Conservation (phyloP, 495 filamentous ascomycete species). For the Penicillium steckii region DNA sequence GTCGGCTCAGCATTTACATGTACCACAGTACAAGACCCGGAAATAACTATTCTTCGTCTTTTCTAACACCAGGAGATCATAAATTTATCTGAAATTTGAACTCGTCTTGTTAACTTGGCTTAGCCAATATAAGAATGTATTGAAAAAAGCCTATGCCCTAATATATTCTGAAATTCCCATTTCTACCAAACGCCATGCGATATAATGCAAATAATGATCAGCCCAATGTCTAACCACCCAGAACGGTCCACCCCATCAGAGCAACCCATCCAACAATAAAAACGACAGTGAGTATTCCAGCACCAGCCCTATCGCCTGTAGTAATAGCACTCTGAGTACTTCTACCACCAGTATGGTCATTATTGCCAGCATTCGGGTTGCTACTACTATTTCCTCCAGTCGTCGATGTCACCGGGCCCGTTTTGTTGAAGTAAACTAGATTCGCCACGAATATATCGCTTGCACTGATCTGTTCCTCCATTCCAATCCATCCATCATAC, state of each 20-base stretch:
- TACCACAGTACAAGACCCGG: too few relatives aligned
- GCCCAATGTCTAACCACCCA: conserved; percentile 10
- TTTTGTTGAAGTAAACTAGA: conserved; percentile 26
- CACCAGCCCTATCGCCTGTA: conserved; percentile 58
- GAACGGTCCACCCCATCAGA: conserved; percentile 27
- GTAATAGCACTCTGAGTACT: conserved; percentile 40
- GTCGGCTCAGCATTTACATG: too few relatives aligned
- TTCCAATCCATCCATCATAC: conserved; percentile 65
- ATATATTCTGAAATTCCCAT: too few relatives aligned
- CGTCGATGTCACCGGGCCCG: conserved; percentile 23
- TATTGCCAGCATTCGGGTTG: conserved; percentile 36
- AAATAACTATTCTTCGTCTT: too few relatives aligned
- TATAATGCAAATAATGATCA: neutral
- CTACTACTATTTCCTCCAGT: conserved; percentile 35
- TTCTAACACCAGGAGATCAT: too few relatives aligned
- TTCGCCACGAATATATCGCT: conserved; percentile 53
- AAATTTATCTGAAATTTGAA: too few relatives aligned
- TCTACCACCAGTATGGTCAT: conserved; percentile 11
- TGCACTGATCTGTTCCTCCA: conserved; percentile 53
- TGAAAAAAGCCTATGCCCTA: too few relatives aligned
- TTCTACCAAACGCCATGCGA: too few relatives aligned
- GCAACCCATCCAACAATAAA: conserved; percentile 42
- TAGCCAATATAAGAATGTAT: too few relatives aligned
- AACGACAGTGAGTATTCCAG: conserved; percentile 62
- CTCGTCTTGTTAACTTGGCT: too few relatives aligned